Base-by-base conservation (phyloP, 257 asterid genomes). In the Nicotiana undulata region DNA sequence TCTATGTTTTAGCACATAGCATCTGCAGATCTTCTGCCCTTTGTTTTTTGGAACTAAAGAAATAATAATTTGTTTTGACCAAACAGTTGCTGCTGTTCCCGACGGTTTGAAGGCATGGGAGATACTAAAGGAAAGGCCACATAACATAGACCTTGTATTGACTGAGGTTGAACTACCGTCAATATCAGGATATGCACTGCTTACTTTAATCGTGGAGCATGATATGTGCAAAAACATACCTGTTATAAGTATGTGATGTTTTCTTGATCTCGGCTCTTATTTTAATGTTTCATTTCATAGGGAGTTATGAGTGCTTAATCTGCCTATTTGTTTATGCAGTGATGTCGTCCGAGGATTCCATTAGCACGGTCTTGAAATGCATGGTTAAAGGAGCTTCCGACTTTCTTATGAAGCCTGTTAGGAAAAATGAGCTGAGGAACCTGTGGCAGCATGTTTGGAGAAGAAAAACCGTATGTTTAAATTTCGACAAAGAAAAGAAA, bases 361-460 rank as follows among this genome's bases (percentile, higher is more conserved):
- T 96, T 60, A 90, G 93, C 76, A 96, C 98, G 0, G 99, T 96
- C 52, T 92, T 94, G 64, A 92, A 90, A 53, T 96, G 99, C 91
- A 94, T 96, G 99, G 81, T 91, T 87, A 90, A 88, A 89, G 99
- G 99, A 15, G 99, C 98, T 29, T 89, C 93, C 0, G 98, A 96
- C 86, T 96, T 94, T 86, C 99, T 96, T 46, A 94, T 96, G 68
- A 96, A 96, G 88, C 99, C 99, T 11, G 78, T 94, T 24, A 81
- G 99, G 81, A 96, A 91, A 84, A 96, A 96, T 26, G 99, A 96
- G 96, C 90, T 96, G 85, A 90, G 91, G 85, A 96, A 96, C 88
- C 85, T 96, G 87, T 96, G 99, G 99, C 98, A 92, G 92, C 99
- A 96, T 80, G 95, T 94, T 60, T 96, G 99, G 99, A 94, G 98